These are phyloP conservation scores for Leccinum arenicola DNA, from an alignment of 768 basidiomycete species.

Conservation along the genomic window DNA sequence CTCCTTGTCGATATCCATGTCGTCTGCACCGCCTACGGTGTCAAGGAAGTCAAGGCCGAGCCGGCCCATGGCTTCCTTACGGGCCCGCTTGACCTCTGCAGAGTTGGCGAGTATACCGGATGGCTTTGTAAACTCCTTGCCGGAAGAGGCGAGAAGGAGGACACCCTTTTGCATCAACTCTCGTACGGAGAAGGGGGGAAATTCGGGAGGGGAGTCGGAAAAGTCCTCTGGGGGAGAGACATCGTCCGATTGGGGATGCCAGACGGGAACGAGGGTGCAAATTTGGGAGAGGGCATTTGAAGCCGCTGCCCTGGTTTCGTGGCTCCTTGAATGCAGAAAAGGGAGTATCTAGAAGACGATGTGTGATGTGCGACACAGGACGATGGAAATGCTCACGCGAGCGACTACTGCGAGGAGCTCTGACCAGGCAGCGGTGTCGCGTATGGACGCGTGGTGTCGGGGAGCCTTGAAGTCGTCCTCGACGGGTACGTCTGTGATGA, in stretches of 20 bases:
- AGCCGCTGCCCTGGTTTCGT: slow-evolving; percentile 88
- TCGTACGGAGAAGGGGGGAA: slow-evolving; percentile 72
- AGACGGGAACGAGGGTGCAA: slow-evolving; percentile 78
- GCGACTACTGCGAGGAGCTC: slow-evolving; percentile 89
- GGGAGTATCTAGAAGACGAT: slow-evolving; percentile 69
- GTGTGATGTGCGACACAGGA: neutral
- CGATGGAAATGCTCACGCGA: slow-evolving; percentile 50
- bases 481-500: slow-evolving; percentile 76
- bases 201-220: slow-evolving; percentile 46
- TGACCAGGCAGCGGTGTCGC: slow-evolving; percentile 79
- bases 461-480: slow-evolving; percentile 70
- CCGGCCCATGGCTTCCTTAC: slow-evolving; percentile 85
- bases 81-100: slow-evolving; percentile 81
- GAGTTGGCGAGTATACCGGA: slow-evolving; percentile 68
- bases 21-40: slow-evolving; percentile 63
- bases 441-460: slow-evolving; percentile 54
- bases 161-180: slow-evolving; percentile 74
- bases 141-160: slow-evolving; percentile 86
- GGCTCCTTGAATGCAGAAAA: slow-evolving; percentile 86
- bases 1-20: slow-evolving; percentile 85
- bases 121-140: slow-evolving; percentile 85
- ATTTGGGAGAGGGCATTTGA: slow-evolving; percentile 87
- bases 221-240: slow-evolving; percentile 27
- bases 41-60: slow-evolving; percentile 87
- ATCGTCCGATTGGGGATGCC: slow-evolving; percentile 45